Evolutionary conservation across 768 basidiomycete species (phyloP).

Genomic region (Hemileccinum impolitum): DNA sequence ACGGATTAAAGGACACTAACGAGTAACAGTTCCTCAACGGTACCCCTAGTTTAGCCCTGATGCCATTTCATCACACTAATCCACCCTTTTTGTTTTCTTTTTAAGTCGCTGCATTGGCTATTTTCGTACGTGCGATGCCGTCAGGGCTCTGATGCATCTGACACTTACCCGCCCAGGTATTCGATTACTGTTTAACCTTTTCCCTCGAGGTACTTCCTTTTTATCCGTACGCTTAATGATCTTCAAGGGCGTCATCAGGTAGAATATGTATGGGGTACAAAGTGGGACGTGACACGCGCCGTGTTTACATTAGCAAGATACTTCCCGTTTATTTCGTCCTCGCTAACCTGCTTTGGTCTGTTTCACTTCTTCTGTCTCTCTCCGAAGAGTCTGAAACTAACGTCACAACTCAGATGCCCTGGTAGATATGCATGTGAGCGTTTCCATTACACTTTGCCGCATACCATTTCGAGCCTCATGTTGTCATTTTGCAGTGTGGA

Average conservation of each 20-base stretch:
- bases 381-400: neutral
- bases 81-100: neutral
- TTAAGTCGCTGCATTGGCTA: slow-evolving; percentile 18
- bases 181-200: slow-evolving; percentile 25
- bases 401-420: slow-evolving; percentile 6
- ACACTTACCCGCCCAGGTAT: slow-evolving; percentile 7
- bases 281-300: slow-evolving; percentile 21
- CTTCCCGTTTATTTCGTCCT: slow-evolving; percentile 20
- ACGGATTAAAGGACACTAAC: neutral
- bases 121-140: slow-evolving; percentile 10
- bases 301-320: slow-evolving; percentile 29
- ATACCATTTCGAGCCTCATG: neutral
- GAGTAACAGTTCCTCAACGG: slow-evolving; percentile 17
- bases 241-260: slow-evolving; percentile 15
- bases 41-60: neutral
- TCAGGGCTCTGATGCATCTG: neutral
- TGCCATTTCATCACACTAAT: neutral
- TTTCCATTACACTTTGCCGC: neutral
- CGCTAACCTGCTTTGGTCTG: slow-evolving; percentile 18
- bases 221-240: neutral
- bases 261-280: slow-evolving; percentile 21
- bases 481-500: slow-evolving; percentile 20
- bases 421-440: slow-evolving; percentile 1
- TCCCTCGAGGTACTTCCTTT: slow-evolving; percentile 15
- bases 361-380: neutral